These are phyloP conservation scores for Schizonepeta tenuifolia DNA, from an alignment of 257 asterid species.

Conservation along the genomic window DNA sequence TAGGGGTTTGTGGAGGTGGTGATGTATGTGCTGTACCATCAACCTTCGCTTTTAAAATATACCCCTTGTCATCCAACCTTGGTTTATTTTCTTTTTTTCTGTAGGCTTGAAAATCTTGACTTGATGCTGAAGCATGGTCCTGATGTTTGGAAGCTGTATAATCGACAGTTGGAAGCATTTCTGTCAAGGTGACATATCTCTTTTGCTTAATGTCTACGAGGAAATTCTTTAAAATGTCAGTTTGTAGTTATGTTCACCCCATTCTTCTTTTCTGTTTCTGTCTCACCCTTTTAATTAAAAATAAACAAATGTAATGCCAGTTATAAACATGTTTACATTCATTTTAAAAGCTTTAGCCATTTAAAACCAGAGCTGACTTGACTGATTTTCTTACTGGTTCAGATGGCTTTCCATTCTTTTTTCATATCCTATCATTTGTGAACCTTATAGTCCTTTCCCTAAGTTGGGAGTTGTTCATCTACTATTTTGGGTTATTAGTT, in stretches of 20 bases:
- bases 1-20: background rate
- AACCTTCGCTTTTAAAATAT: conserved; percentile 13
- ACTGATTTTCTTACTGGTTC: background rate
- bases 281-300: background rate
- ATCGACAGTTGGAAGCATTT: conserved; percentile 79
- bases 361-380: background rate
- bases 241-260: background rate
- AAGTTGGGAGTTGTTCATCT: conserved; percentile 13
- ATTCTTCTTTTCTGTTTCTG: background rate
- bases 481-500: background rate
- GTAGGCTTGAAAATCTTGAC: conserved; percentile 94
- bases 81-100: conserved; percentile 25
- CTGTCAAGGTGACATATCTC: conserved; percentile 67
- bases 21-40: background rate
- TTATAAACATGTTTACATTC: background rate
- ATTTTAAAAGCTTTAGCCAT: background rate
- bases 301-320: background rate
- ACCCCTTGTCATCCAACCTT: conserved; percentile 11
- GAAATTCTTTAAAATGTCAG: background rate
- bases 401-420: background rate
- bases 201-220: conserved; percentile 7
- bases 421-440: background rate
- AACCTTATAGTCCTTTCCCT: background rate
- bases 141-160: conserved; percentile 89
- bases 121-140: conserved; percentile 92